Base-by-base conservation (phyloP, 345 rosid genomes). In the Mercurialis annua region DNA sequence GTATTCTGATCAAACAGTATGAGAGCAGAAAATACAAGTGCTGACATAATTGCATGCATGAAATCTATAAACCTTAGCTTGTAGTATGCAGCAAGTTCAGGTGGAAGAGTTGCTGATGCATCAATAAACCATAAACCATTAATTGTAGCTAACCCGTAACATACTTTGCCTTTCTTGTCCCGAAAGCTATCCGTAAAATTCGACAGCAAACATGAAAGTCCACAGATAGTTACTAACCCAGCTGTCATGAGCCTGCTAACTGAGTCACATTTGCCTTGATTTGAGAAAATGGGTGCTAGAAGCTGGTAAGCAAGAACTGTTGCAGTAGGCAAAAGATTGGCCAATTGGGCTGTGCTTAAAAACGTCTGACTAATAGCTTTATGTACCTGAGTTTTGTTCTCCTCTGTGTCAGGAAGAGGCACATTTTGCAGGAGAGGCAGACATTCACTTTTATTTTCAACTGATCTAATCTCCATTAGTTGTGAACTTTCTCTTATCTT, bases 251-350 rank as follows among this genome's bases (percentile, higher is more conserved):
- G 76, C 72, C 75, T 70, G 70, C 88, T 66, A 11, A 73, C 90
- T 2, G 77, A 29, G 70, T 91, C 97, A 38, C 98, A 94, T 33
- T 64, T 62, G 59, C 98, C 99, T 21, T 82, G 85, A 67, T 94
- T 88, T 8, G 98, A 77, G 83, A 85, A 83, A 5, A 94, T 72
- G 6, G 98, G 99, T 0, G 93, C 74, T 23, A 94, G 77, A 55
- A 91, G 83, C 30, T 94, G 98, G 82, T 91, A 94, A 30, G 98
- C 89, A 8, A 94, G 97, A 68, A 91, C 96, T 0, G 99, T 80
- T 65, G 96, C 98, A 1, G 99, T 94, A 1, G 98, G 99, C 50
- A 94, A 78, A 48, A 91, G 89, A 56, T 91, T 91, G 42, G 99
- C 97, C 67, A 94, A 66, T 72, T 94, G 85, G 17, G 98, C 92